A percentile compares a stretch with the other conserved stretches of the same genome.
phyloP scores from a whole-genome alignment of 2,329 filamentous ascomycete species.

The Lachnellula willkommii region DNA sequence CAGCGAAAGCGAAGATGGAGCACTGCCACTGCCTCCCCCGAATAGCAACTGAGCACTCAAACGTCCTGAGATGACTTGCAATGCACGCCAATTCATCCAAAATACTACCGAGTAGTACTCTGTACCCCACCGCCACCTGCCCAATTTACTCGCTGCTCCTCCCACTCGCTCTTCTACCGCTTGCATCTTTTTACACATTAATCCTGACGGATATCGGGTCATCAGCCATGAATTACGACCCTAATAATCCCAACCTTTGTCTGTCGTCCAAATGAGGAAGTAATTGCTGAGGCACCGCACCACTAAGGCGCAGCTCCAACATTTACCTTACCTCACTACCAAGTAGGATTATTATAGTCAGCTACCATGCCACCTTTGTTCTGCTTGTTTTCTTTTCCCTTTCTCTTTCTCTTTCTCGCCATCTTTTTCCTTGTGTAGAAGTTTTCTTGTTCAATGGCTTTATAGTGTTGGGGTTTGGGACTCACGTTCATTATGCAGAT shows the following conservation, averaged over 20 bases:
- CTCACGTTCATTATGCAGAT: conserved; percentile 19
- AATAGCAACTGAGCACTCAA: too few relatives aligned
- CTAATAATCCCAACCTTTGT: too few relatives aligned
- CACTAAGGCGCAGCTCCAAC: background rate
- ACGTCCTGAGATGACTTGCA: background rate
- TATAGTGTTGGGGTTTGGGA: conserved; percentile 1
- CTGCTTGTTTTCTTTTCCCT: conserved; percentile 2
- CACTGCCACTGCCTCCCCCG: too few relatives aligned
- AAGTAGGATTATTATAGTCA: background rate
- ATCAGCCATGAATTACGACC: background rate
- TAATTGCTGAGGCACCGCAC: background rate
- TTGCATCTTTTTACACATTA: background rate
- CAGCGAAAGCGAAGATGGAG: background rate
- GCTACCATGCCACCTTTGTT: background rate
- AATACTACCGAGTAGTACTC: background rate
- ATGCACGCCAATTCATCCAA: too few relatives aligned
- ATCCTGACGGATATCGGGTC: background rate
- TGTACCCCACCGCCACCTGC: background rate
- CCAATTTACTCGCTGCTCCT: background rate
- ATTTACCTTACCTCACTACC: background rate
- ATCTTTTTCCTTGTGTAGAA: background rate
- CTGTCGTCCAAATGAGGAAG: too few relatives aligned
- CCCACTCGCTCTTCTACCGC: background rate
- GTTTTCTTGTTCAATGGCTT: conserved; percentile 6
- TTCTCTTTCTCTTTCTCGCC: background rate